Conservation (phyloP, 2,329 filamentous ascomycete species). For the Colletotrichum theobromicola region DNA sequence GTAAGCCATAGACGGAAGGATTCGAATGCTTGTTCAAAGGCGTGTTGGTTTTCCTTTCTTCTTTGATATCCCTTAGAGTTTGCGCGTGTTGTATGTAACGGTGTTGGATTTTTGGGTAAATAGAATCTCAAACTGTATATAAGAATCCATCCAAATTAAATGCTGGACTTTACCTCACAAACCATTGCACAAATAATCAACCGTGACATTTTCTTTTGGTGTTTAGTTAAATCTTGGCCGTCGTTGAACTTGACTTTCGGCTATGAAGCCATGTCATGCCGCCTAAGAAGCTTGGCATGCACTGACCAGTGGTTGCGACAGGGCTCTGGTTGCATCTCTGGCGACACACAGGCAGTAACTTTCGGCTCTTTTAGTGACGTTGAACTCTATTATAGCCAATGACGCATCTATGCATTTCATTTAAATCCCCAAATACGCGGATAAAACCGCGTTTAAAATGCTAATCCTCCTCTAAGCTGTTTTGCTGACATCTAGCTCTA, state of each 20-base stretch:
- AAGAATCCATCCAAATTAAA: not conserved
- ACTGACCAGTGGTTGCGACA: not conserved
- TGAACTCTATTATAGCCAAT: not conserved
- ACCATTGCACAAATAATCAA: no score
- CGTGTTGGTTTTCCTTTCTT: not conserved
- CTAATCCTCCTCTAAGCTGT: not conserved
- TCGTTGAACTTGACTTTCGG: not conserved
- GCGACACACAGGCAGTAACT: not conserved
- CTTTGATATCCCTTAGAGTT: not conserved
- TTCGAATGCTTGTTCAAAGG: not conserved
- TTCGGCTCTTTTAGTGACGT: not conserved
- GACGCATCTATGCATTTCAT: not conserved
- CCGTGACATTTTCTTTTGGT: not conserved
- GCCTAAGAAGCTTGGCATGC: not conserved
- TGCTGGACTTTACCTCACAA: not conserved
- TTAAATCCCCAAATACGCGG: not conserved
- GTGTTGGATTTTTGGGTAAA: not conserved
- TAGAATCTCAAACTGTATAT: not conserved
- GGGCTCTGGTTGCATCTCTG: not conserved
- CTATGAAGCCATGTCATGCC: not conserved
- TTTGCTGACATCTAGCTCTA: not conserved
- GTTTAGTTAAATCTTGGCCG: not conserved
- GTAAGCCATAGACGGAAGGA: not conserved
- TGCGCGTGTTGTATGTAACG: not conserved
- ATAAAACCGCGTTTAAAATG: not conserved